Base-by-base conservation (phyloP, 352 stramenopile genomes). In the Pythium dissimile region DNA sequence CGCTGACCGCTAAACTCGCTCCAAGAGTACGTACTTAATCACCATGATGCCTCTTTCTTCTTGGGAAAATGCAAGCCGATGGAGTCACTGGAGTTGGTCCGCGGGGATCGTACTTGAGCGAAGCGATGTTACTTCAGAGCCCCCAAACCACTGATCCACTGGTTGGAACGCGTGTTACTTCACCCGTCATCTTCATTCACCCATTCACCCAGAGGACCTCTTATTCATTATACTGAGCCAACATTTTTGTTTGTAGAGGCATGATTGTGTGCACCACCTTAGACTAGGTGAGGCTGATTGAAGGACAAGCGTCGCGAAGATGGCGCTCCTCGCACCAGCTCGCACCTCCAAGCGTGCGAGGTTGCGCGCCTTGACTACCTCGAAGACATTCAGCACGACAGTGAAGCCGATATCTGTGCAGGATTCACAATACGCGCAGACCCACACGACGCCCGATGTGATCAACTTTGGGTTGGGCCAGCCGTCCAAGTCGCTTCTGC, bases 401-500 rank as follows among this genome's bases (percentile, higher is more conserved):
- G 16, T 10, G 11, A 18, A 18, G 7, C 39, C 37, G 7, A 65
- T 69, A 16, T 65, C 75, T 3, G 69, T 80, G 56, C 80, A 90
- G 51, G 71, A 76, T n/a, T 90, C 80, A 3, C 53, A 71, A 18
- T 90, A 88, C 46, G 80, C 74, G 28, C 80, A 90, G 55, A 84
- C 77, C 24, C 80, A 84, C 59, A 82, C 77, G 26, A 75, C 67
- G 30, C 68, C 69, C 18, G 62, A 68, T 24, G 62, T 88, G 42
- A 84, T 95, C 61, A 95, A 95, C 66, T 92, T 95, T 51, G 84
- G 82, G 0, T 63, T 95, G n/a, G 86, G 86, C 0, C 84, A 94
- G 64, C 86, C 86, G 49, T 86, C 86, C 9, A 67, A 70, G 31
- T 76, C 79, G n/a, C 71, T 94, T 66, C 66, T 95, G 52, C 84